Evolutionary conservation across 768 basidiomycete species (phyloP), one percentile per base, ranked within the genome.

Genomic region (Calvatia gigantea): DNA sequence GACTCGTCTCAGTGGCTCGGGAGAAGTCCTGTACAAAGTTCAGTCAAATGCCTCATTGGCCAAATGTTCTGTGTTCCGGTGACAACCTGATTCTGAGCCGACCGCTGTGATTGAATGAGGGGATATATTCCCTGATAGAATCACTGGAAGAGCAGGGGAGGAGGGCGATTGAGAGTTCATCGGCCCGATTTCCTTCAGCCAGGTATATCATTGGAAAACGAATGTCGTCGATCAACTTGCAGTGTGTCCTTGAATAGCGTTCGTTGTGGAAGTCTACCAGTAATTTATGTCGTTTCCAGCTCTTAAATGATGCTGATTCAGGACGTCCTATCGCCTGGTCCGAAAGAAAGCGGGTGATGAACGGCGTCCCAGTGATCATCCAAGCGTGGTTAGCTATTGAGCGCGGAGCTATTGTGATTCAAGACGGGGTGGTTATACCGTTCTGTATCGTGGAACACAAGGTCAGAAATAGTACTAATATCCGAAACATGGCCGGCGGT

Each of bases 161-260:
- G 25, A 56, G 57, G 27, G 59, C 59, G 1, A 46, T 67, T 21
- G 56, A 62, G 28, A 65, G 57, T n/a, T 43, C 25, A 25, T 23
- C 39, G 67, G 65, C 50, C 67, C 67, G 11, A 61, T 63, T 8
- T 60, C 65, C 1, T 67, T 68, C 6, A 61, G 57, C n/a, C 44
- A 54, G 11, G 54, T 42, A 4, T 68, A 64, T 28, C 59, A 63
- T 37, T 67, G 66, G 66, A 60, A 59, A 17, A 53, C 55, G 2
- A 62, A 60, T 15, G 41, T 54, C 7, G 61, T 62, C 35, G 58
- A 57, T 5, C 60, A 60, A 52, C 51, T 66, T 41, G 60, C 64
- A 32, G 66, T 67, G 46, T 47, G 52, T 49, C n/a, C 43, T 27
- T n/a, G 11, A 15, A 6, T 8, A 6, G 12, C 39, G 21, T 41